Evolutionary conservation across 768 basidiomycete species (phyloP).

Genomic region (Russula abietina): DNA sequence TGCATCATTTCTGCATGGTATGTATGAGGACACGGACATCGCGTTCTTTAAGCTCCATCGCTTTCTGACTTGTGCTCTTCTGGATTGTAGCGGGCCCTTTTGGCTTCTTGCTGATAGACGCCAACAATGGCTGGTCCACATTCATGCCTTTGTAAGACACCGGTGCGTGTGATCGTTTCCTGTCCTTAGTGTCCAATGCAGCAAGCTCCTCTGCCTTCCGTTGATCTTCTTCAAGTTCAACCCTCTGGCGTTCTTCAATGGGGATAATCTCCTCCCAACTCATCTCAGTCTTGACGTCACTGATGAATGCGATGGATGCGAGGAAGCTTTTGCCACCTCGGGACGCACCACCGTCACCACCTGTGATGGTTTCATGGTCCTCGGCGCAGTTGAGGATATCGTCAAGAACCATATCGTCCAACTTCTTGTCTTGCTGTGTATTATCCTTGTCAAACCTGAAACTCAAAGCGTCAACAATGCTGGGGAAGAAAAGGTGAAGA

Average conservation of each 20-base stretch:
- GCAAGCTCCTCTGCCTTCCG: no score
- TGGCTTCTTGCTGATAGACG: slow-evolving; percentile 66
- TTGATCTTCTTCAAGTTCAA: no score
- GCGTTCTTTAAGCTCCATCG: slow-evolving; percentile 96
- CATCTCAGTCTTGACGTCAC: slow-evolving; percentile 99
- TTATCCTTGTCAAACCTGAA: slow-evolving; percentile 79
- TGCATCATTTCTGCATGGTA: no score
- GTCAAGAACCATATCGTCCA: slow-evolving; percentile 99
- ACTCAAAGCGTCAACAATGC: slow-evolving; percentile 21
- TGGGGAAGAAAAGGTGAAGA: slow-evolving; percentile 5
- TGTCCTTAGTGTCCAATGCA: no score
- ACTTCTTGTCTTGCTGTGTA: no score
- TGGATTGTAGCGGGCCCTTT: slow-evolving; percentile 65
- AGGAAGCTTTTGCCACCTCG: slow-evolving; percentile 99
- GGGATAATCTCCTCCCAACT: no score
- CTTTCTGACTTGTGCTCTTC: slow-evolving; percentile 89
- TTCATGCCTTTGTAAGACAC: no score
- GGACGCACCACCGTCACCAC: no score
- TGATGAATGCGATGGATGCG: slow-evolving; percentile 89
- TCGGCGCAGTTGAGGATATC: slow-evolving; percentile 96
- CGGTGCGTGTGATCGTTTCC: no score
- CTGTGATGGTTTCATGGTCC: slow-evolving; percentile 94
- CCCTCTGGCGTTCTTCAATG: no score
- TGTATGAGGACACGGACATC: no score
- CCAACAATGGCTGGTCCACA: slow-evolving; percentile 61